Percentiles rank a stretch among this genome's conserved stretches.
Conservation (phyloP, 768 basidiomycete genomes). For the Lactifluus hygrophoroides region DNA sequence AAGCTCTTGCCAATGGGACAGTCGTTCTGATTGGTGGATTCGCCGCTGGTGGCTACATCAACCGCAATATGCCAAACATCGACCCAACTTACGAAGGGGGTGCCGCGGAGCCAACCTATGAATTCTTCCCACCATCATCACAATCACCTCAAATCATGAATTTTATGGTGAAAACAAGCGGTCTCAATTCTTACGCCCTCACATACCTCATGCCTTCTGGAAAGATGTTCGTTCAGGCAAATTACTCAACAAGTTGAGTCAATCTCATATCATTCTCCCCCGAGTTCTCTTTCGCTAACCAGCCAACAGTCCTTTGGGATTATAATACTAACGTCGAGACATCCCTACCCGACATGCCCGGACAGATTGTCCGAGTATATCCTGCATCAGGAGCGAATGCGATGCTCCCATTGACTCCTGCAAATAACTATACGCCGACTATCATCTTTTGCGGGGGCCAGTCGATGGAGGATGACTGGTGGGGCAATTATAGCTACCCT, state of each 20-base stretch:
- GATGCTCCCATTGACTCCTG: slow-evolving; percentile 87
- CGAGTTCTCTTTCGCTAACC: slow-evolving; percentile 13
- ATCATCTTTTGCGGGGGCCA: slow-evolving; percentile 88
- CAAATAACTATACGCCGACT: slow-evolving; percentile 80
- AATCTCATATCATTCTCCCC: not conserved
- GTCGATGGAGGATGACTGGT: slow-evolving; percentile 61
- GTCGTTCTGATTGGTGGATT: slow-evolving; percentile 79
- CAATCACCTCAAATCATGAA: slow-evolving; percentile 42
- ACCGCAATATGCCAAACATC: slow-evolving; percentile 60
- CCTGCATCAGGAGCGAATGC: slow-evolving; percentile 83
- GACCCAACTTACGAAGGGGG: slow-evolving; percentile 58
- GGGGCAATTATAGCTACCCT: slow-evolving; percentile 71
- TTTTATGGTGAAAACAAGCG: slow-evolving; percentile 65
- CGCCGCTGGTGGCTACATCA: slow-evolving; percentile 69
- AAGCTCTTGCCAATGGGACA: slow-evolving; percentile 66
- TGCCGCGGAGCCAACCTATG: slow-evolving; percentile 73
- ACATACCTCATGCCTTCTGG: slow-evolving; percentile 70
- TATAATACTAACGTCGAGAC: slow-evolving; percentile 48
- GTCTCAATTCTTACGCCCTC: slow-evolving; percentile 71
- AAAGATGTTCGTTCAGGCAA: slow-evolving; percentile 75
- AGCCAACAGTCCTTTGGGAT: slow-evolving; percentile 41
- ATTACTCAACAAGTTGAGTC: slow-evolving; percentile 60
- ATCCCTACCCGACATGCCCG: slow-evolving; percentile 63
- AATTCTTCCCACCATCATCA: slow-evolving; percentile 67
- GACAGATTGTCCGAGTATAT: slow-evolving; percentile 69